phyloP scores from a whole-genome alignment of 345 rosid genomes.

The Conringia planisiliqua region DNA sequence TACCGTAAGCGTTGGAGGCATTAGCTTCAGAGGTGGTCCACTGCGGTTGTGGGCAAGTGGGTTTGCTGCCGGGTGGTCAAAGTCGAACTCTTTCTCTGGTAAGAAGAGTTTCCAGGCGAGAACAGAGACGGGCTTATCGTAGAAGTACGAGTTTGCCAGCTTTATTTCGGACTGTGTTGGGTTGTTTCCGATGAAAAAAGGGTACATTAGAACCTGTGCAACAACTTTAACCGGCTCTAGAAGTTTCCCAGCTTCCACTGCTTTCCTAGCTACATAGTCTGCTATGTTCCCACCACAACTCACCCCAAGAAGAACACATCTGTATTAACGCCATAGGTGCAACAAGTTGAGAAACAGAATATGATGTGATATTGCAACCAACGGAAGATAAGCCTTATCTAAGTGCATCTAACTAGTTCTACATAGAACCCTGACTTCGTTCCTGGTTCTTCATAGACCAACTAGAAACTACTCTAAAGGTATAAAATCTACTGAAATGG shows the following conservation, averaged over 20 bases:
- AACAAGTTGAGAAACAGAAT: slow-evolving; percentile 2
- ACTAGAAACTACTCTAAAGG: background rate
- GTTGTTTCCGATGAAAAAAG: slow-evolving; percentile 77
- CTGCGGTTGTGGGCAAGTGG: slow-evolving; percentile 62
- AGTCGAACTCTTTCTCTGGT: slow-evolving; percentile 64
- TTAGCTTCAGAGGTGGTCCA: slow-evolving; percentile 71
- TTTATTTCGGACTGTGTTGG: slow-evolving; percentile 77
- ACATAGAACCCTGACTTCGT: background rate
- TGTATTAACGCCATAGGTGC: slow-evolving; percentile 28
- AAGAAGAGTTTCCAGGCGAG: slow-evolving; percentile 88
- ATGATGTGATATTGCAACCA: background rate
- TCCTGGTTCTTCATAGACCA: background rate
- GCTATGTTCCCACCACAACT: slow-evolving; percentile 91
- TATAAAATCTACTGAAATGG: background rate
- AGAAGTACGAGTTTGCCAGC: slow-evolving; percentile 79
- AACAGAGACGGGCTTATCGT: slow-evolving; percentile 65
- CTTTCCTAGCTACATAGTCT: slow-evolving; percentile 76
- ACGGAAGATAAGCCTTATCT: background rate
- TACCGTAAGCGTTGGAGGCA: slow-evolving; percentile 93
- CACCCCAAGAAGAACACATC: slow-evolving; percentile 85
- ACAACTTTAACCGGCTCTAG: slow-evolving; percentile 87
- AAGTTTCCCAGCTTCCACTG: slow-evolving; percentile 75
- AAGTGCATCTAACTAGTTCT: background rate
- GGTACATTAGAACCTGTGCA: slow-evolving; percentile 89
- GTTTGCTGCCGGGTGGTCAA: slow-evolving; percentile 88